phyloP scores from a whole-genome alignment of 2,329 filamentous ascomycete species.

The Ophiocordyceps sinensis region DNA sequence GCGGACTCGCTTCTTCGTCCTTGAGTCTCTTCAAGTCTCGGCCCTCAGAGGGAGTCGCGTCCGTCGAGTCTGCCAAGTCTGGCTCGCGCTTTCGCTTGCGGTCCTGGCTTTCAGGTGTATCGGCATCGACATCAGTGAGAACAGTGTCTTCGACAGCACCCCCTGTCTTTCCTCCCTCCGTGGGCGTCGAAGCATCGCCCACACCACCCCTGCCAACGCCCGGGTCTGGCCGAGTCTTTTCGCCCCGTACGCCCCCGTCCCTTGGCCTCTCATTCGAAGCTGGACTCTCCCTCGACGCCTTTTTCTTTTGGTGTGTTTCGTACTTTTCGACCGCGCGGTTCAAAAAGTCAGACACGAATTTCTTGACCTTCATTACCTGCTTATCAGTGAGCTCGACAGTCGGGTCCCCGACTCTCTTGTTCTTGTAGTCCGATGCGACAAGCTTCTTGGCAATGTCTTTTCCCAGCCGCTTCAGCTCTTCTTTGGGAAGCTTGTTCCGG shows the following conservation, averaged over 20 bases:
- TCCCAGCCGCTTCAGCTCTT: slow-evolving; percentile 49
- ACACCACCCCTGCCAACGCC: not conserved
- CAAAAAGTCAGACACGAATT: slow-evolving; percentile 71
- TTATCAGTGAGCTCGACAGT: slow-evolving; percentile 55
- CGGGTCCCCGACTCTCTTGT: slow-evolving; percentile 72
- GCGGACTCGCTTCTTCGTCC: slow-evolving; percentile 28
- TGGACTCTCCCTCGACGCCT: slow-evolving; percentile 1
- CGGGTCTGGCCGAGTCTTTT: slow-evolving; percentile 4
- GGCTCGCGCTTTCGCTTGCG: slow-evolving; percentile 51
- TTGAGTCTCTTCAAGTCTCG: slow-evolving; percentile 39
- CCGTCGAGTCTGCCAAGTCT: slow-evolving; percentile 23
- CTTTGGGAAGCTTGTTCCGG: slow-evolving; percentile 71
- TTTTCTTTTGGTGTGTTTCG: slow-evolving; percentile 49
- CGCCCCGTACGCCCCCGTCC: not conserved
- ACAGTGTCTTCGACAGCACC: slow-evolving; percentile 21
- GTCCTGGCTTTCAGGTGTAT: slow-evolving; percentile 31
- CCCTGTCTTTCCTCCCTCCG: slow-evolving; percentile 3
- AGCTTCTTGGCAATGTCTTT: slow-evolving; percentile 73
- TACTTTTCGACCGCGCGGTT: slow-evolving; percentile 75
- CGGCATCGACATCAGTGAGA: slow-evolving; percentile 26
- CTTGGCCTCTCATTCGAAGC: slow-evolving; percentile 1
- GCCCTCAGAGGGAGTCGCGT: slow-evolving; percentile 37
- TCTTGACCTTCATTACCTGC: slow-evolving; percentile 70
- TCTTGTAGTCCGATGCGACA: slow-evolving; percentile 83
- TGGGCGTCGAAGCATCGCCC: slow-evolving; percentile 6